A percentile compares a stretch with the other conserved stretches of the same genome.
Evolutionary conservation across 768 basidiomycete genomes (phyloP).

Genomic region (Paxillus rubicundulus): DNA sequence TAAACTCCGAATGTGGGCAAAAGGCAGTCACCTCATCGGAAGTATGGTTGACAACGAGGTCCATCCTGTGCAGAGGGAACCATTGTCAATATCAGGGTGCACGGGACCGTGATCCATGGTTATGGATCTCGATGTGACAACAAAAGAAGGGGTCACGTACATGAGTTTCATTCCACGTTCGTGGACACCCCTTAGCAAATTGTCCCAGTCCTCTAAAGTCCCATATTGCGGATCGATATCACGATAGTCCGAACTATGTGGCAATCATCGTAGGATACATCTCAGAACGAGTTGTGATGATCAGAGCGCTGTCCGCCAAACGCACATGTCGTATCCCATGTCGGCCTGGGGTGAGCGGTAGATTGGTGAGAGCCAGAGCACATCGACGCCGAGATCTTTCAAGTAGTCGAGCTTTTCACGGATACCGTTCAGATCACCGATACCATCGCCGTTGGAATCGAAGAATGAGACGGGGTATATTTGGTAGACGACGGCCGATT

Average conservation of each 20-base stretch:
- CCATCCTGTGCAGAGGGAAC: slow-evolving; percentile 49
- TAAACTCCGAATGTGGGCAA: slow-evolving; percentile 3
- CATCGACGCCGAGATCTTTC: slow-evolving; percentile 62
- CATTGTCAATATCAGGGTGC: slow-evolving; percentile 1
- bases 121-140: slow-evolving; percentile 16
- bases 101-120: not conserved
- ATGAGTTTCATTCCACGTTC: slow-evolving; percentile 68
- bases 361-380: slow-evolving; percentile 61
- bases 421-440: slow-evolving; percentile 71
- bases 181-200: slow-evolving; percentile 51
- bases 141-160: slow-evolving; percentile 32
- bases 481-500: slow-evolving; percentile 58
- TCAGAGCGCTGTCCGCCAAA: not conserved
- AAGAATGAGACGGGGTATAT: slow-evolving; percentile 71
- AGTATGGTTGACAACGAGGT: slow-evolving; percentile 74
- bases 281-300: not conserved
- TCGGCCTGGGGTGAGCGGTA: slow-evolving; percentile 67
- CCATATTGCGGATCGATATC: slow-evolving; percentile 65
- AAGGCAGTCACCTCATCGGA: slow-evolving; percentile 51
- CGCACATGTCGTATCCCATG: slow-evolving; percentile 74
- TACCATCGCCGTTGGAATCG: slow-evolving; percentile 69
- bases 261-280: not conserved
- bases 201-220: slow-evolving; percentile 59
- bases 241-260: slow-evolving; percentile 58
- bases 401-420: slow-evolving; percentile 64